Evolutionary conservation across 192 early-diverging fungal species (phyloP), one percentile per base, ranked within the genome.

Genomic region (Lobosporangium transversale): DNA sequence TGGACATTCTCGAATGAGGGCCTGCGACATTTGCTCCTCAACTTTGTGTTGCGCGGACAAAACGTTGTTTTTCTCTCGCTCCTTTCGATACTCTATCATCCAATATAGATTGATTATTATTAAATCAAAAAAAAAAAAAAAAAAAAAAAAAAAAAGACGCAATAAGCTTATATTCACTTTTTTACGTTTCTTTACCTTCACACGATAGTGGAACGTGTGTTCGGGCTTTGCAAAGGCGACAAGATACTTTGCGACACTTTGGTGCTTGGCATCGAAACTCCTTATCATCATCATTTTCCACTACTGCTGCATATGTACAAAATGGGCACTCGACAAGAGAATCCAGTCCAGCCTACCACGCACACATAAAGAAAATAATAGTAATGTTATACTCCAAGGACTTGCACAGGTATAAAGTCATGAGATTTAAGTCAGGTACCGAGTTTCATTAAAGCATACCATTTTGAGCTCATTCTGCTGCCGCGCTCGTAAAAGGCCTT

Each of bases 11-110:
- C 87, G 63, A 21, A 88, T 66, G 49, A 88, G 55, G 3, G 87
- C 87, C 33, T 84, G 62, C 14, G 86, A 82, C 86, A 87, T 86
- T 20, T 80, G 68, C 57, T 88, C 87, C 32, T 86, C 87, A 9
- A 88, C 71, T 35, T 56, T 58, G 51, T 88, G 87, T 30, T 83
- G 80, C 3, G 58, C 80, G 53, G 59, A 68, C 23, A 85, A 40
- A 0, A 70, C 76, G 37, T 66, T 74, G 26, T 76, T 45, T 43
- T 76, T 54, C 37, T 76, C 64, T 24, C 31, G 57, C 29, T 88
- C 84, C 58, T 84, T 82, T 8, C 55, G 56, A 23, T 71, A 71
- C 45, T 76, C 73, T 76, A 45, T 69, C n/a, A 50, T 15, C 33
- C 37, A 23, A 26, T 5, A 24, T 30, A 40, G 17, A 9, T 6